Evolutionary conservation across 768 basidiomycete genomes (phyloP), one percentile per base, ranked within the genome.

Genomic region (Amanita subjunquillea): DNA sequence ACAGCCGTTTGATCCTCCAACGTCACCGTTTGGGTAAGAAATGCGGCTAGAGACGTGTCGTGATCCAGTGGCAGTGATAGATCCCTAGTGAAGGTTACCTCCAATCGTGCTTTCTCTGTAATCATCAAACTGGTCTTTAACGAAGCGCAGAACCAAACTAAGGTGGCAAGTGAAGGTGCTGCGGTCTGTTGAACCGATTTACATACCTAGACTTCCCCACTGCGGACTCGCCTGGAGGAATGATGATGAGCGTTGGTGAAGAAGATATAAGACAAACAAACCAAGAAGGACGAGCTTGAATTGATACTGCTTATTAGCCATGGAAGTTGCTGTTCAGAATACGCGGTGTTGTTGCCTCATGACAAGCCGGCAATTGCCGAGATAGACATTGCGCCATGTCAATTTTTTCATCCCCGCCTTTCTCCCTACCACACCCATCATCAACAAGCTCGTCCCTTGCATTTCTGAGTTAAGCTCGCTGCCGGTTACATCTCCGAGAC

Each of bases 231-330:
- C 94, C 93, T 96, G 63, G 25, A 53, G 42, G 23, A 55, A 22
- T 3, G 15, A 53, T 50, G 9, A 57, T 63, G 34, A 60, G 57
- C 48, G 22, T 43, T 39, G 43, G 51, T 23, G 20, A 37, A 42
- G 39, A 12, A 22, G n/a, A 22, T 34, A 13, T 49, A 56, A 22
- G n/a, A 20, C 32, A 17, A 12, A 72, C 79, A 57, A 56, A 90
- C 96, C 96, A 56, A 97, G 81, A 43, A 97, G 80, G 57, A 97
- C 95, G 59, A 98, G 87, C 68, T 97, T 97, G 75, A 95, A 96
- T 69, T 91, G 90, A 59, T 78, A 88, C 71, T 92, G 90, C 67
- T 88, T 89, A 53, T 53, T 53, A 55, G 91, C 90, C 91, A 93
- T 94, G 70, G 13, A 34, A 3, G 70, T 69, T 59, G 66, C 64